phyloP scores from a whole-genome alignment of 805 yeast species.

The Kodamaea kaohsiungensis region DNA sequence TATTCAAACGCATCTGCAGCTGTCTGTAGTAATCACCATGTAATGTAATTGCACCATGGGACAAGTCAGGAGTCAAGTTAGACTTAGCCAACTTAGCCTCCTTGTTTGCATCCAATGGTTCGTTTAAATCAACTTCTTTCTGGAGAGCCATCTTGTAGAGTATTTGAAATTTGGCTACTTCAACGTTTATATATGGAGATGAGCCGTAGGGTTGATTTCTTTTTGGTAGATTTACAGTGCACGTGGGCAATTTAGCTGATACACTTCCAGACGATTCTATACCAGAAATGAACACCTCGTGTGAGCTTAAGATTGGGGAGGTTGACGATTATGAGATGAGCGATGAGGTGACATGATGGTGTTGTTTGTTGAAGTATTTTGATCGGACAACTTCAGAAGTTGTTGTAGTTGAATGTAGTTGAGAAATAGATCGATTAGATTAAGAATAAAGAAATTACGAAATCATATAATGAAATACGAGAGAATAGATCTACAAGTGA shows the following conservation, averaged over 20 bases:
- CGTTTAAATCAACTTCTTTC: constrained; percentile 50
- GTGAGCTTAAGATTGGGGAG: background rate
- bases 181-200: background rate
- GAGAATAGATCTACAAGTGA: too few relatives aligned
- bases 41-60: constrained; percentile 61
- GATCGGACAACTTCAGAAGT: too few relatives aligned
- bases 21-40: constrained; percentile 61
- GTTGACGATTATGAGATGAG: background rate
- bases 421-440: too few relatives aligned
- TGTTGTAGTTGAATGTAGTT: too few relatives aligned
- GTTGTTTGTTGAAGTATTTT: too few relatives aligned
- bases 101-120: constrained; percentile 54
- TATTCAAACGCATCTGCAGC: constrained; percentile 49
- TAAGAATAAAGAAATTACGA: too few relatives aligned
- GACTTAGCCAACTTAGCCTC: constrained; percentile 54
- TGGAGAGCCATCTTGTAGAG: constrained; percentile 42
- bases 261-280: background rate
- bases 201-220: background rate
- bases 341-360: background rate
- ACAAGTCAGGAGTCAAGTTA: constrained; percentile 53
- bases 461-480: too few relatives aligned
- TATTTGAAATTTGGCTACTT: background rate
- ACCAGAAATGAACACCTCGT: background rate
- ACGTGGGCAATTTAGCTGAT: background rate
- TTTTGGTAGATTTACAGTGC: background rate